Evolutionary conservation across 2,329 filamentous ascomycete genomes (phyloP).

Genomic region (Seiridium cupressi): DNA sequence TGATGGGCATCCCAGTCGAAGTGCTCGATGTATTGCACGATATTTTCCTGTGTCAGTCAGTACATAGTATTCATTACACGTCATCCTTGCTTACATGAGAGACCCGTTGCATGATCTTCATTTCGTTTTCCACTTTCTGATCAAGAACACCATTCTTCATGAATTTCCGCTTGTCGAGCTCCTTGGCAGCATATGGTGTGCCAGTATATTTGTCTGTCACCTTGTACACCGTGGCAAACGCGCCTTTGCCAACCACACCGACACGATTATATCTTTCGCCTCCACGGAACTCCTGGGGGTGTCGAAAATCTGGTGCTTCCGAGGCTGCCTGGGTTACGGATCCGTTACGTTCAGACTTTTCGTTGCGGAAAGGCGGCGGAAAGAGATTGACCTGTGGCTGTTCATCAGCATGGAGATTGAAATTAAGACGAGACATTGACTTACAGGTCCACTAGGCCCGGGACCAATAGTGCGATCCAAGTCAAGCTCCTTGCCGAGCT

Average conservation of each 20-base stretch:
- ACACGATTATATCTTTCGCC: conserved; percentile 82
- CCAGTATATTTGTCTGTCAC: conserved; percentile 85
- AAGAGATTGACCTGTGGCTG: conserved; percentile 27
- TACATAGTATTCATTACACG: neutral
- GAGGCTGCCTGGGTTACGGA: neutral
- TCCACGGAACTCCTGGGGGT: conserved; percentile 73
- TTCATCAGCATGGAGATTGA: conserved; percentile 17
- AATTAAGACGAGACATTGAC: conserved; percentile 11
- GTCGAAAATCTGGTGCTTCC: conserved; percentile 21
- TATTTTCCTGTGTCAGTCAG: conserved; percentile 62
- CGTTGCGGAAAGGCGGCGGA: conserved; percentile 13
- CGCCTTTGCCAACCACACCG: conserved; percentile 82
- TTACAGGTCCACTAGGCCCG: conserved; percentile 46
- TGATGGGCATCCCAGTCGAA: conserved; percentile 77
- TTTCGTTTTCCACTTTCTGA: conserved; percentile 92
- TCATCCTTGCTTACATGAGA: conserved; percentile 64
- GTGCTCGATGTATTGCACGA: conserved; percentile 89
- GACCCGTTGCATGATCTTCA: conserved; percentile 89
- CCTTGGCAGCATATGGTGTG: conserved; percentile 83
- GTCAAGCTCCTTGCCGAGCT: conserved; percentile 28
- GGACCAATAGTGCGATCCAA: conserved; percentile 44
- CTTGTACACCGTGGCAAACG: conserved; percentile 92
- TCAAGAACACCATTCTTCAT: conserved; percentile 90
- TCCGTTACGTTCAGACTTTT: conserved; percentile 6
- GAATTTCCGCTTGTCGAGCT: conserved; percentile 88